These are phyloP conservation scores for Aspergillus chevalieri DNA, from an alignment of 2,329 filamentous ascomycete species.

Conservation along the genomic window DNA sequence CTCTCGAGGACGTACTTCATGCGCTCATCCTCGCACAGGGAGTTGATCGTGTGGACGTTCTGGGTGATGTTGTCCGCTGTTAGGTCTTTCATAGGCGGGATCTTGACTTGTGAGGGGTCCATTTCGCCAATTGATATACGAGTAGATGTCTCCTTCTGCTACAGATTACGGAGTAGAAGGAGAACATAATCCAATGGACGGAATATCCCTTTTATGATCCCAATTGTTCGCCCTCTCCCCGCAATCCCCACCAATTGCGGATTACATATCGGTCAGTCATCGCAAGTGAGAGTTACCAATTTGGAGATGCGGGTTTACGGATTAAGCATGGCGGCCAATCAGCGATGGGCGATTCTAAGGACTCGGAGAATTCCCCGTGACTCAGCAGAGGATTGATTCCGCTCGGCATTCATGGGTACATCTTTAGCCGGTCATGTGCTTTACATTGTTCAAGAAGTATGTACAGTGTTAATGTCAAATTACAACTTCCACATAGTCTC, in stretches of 20 bases:
- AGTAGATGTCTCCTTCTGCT: not conserved
- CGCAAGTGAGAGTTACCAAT: not conserved
- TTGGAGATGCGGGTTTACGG: not conserved
- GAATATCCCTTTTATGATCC: not conserved
- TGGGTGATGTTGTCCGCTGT: slow-evolving; percentile 76
- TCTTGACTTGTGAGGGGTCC: slow-evolving; percentile 38
- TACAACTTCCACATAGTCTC: no score
- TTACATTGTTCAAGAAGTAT: slow-evolving; percentile 7
- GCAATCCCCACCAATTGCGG: not conserved
- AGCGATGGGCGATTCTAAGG: not conserved
- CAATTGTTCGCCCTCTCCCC: not conserved
- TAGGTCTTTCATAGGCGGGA: slow-evolving; percentile 57
- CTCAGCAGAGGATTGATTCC: not conserved
- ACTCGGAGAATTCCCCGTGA: not conserved
- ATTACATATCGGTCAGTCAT: not conserved
- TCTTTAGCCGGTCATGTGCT: not conserved
- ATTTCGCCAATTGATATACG: slow-evolving; percentile 17
- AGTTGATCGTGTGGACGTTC: slow-evolving; percentile 69
- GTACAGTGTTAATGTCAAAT: no score
- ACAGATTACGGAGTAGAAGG: not conserved
- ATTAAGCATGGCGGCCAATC: not conserved
- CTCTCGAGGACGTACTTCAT: slow-evolving; percentile 67
- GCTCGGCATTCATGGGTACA: not conserved
- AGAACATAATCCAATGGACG: no score
- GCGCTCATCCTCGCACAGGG: slow-evolving; percentile 58